These are phyloP conservation scores for Meyerozyma guilliermondii DNA, from an alignment of 1,139 yeast species.

Conservation along the genomic window DNA sequence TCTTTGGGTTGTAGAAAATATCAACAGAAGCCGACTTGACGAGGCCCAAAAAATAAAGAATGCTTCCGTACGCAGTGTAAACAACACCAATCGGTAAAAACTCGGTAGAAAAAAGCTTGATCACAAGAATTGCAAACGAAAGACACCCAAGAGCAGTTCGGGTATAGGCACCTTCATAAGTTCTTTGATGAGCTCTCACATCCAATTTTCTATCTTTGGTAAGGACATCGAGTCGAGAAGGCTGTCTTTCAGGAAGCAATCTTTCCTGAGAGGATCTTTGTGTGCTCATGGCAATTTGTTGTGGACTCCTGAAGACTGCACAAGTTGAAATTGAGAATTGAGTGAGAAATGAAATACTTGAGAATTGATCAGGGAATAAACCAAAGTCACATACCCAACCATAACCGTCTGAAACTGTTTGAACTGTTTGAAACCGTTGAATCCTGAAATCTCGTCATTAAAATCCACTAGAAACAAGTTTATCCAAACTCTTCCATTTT, in stretches of 20 bases:
- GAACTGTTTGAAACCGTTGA: no score
- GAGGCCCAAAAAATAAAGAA: conserved; percentile 45
- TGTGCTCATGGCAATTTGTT: no score
- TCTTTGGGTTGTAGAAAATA: conserved; percentile 39
- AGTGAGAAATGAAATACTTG: no score
- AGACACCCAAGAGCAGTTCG: conserved; percentile 46
- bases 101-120: conserved; percentile 49
- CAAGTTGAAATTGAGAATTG: no score
- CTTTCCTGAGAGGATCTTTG: no score
- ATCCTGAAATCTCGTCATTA: no score
- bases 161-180: conserved; percentile 59
- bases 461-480: no score
- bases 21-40: conserved; percentile 42
- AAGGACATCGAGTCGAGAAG: conserved; percentile 31
- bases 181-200: conserved; percentile 55
- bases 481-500: no score
- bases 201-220: conserved; percentile 40
- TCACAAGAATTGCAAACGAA: conserved; percentile 41
- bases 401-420: no score
- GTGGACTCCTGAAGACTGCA: not conserved
- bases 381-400: no score
- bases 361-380: no score
- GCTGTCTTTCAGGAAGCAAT: conserved; percentile 15
- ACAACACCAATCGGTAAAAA: conserved; percentile 50
- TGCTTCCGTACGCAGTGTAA: conserved; percentile 47